phyloP scores from a whole-genome alignment of 2,329 filamentous ascomycete genomes.

The Mycosphaerella arachidis region DNA sequence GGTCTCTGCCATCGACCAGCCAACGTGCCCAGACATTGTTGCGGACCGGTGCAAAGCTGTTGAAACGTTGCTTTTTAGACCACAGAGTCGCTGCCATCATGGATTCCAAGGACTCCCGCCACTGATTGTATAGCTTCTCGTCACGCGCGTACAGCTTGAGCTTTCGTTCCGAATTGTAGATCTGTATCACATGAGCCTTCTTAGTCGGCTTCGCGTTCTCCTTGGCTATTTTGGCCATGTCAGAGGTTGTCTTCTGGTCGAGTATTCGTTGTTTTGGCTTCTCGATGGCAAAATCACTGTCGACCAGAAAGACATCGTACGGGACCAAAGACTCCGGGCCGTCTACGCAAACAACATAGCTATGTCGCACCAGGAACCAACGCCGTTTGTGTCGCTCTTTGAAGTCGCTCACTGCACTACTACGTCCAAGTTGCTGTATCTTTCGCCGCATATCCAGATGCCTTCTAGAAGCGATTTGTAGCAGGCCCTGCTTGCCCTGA shows the following conservation, averaged over 20 bases:
- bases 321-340: slow-evolving; percentile 98
- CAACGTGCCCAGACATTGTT: slow-evolving; percentile 86
- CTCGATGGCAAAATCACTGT: slow-evolving; percentile 78
- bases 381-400: slow-evolving; percentile 82
- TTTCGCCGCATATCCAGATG: slow-evolving; percentile 42
- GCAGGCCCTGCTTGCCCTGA: slow-evolving; percentile 92
- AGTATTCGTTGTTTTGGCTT: slow-evolving; percentile 56
- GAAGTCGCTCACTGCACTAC: slow-evolving; percentile 59
- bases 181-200: slow-evolving; percentile 79
- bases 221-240: slow-evolving; percentile 59
- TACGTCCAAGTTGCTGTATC: slow-evolving; percentile 18
- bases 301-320: slow-evolving; percentile 96
- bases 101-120: slow-evolving; percentile 83
- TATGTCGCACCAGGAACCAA: slow-evolving; percentile 97
- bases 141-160: slow-evolving; percentile 87
- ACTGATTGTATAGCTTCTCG: slow-evolving; percentile 82
- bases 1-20: slow-evolving; percentile 93
- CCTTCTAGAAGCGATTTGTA: slow-evolving; percentile 83
- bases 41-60: slow-evolving; percentile 87
- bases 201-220: slow-evolving; percentile 54
- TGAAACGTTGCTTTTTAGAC: slow-evolving; percentile 79
- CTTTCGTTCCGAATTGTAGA: slow-evolving; percentile 89
- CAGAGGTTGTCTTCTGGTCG: slow-evolving; percentile 54
- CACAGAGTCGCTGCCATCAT: slow-evolving; percentile 82
- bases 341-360: slow-evolving; percentile 96